Evolutionary conservation across 2,329 filamentous ascomycete genomes (phyloP).

Genomic region (Fusarium pseudograminearum): DNA sequence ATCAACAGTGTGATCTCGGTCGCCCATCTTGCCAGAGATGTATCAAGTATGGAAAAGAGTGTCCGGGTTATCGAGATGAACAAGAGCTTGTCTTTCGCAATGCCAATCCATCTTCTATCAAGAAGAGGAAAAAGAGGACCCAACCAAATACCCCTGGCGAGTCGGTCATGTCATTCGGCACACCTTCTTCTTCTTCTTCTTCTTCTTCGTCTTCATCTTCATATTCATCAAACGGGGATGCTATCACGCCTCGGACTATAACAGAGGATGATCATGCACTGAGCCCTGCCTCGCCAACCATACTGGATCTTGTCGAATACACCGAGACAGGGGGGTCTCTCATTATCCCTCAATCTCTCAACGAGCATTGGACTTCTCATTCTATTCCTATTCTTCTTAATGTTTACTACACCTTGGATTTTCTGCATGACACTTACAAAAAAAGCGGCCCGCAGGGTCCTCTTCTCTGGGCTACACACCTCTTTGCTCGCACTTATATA

Average conservation of each 20-base stretch:
- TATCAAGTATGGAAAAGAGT: conserved; percentile 56
- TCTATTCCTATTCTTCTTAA: conserved; percentile 56
- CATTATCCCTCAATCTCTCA: conserved; percentile 42
- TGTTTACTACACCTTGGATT: conserved; percentile 53
- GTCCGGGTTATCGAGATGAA: conserved; percentile 56
- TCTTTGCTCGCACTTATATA: conserved; percentile 56
- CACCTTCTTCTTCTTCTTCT: conserved; percentile 8
- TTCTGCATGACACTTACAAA: conserved; percentile 50
- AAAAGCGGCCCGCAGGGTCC: conserved; percentile 49
- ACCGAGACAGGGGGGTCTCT: conserved; percentile 13
- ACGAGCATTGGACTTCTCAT: conserved; percentile 55
- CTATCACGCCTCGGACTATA: conserved; percentile 22
- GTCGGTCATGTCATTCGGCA: conserved; percentile 18
- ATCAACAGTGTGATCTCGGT: conserved; percentile 55
- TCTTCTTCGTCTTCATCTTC: background rate
- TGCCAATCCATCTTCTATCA: conserved; percentile 47
- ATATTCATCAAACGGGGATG: conserved; percentile 15
- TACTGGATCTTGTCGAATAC: conserved; percentile 25
- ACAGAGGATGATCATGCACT: conserved; percentile 19
- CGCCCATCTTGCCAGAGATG: conserved; percentile 57
- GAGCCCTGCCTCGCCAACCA: conserved; percentile 11
- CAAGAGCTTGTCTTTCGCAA: conserved; percentile 57
- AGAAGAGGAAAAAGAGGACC: conserved; percentile 50
- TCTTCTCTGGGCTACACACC: conserved; percentile 55
- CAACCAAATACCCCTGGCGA: conserved; percentile 23